Evolutionary conservation across 1,284 basidiomycete species (phyloP), one percentile per base, ranked within the genome.

Genomic region (Trichosporon sp.): DNA sequence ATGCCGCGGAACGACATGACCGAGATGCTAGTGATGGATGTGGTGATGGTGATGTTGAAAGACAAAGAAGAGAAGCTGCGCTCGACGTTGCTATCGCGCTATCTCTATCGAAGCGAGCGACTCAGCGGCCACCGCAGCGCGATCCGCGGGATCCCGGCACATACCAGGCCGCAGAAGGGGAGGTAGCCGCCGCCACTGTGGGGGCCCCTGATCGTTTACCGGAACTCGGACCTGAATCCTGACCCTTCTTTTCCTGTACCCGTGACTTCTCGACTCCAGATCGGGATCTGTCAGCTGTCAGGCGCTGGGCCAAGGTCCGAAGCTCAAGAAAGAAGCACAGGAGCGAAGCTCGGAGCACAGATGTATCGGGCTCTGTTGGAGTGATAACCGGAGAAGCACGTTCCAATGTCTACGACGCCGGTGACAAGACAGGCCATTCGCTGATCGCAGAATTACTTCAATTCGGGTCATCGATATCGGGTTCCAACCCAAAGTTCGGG

Each of bases 91-190:
- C 49, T 25, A 54, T 31, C 3, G 29, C 49, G 49, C 49, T 25
- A 54, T 31, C 3, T 54, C 25, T 31, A 31, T 54, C 40, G 19
- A 7, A 21, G 19, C 6, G 19, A 44, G 19, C 40, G 40, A 44
- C 8, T 21, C 40, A 23, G n/a, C n/a, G n/a, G n/a, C n/a, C n/a
- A n/a, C n/a, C n/a, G n/a, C 34, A 31, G 14, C 49, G 46, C 25
- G 49, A 54, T 54, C 49, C 49, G 25, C 49, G 49, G 49, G 49
- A n/a, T 54, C 25, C 16, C 49, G 49, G 49, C 49, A n/a, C 49
- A 27, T 54, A 27, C 27, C 46, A 52, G 46, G 23, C 11, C 25
- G 25, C 25, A 11, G 14, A 14, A 19, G 2, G 25, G 14, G 46
- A 27, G 29, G 25, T 54, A 31, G 49, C 49, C 49, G 49, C 49